A percentile compares a stretch with the other conserved stretches of the same genome.
phyloP scores from a whole-genome alignment of 164 flowering plant species.

The Kingdonia uniflora region DNA sequence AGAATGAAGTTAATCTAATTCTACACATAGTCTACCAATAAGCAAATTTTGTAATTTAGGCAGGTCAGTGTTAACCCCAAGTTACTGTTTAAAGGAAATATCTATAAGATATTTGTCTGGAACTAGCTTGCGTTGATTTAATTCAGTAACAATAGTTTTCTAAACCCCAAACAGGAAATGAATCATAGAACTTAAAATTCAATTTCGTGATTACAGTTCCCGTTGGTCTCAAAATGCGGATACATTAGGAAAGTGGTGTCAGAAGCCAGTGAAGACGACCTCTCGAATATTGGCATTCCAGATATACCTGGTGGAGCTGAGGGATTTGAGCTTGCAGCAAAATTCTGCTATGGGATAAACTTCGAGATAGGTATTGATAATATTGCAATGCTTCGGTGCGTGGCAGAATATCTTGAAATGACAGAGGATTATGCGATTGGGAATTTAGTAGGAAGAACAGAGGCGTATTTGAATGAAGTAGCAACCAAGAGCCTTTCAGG shows the following conservation, averaged over 20 bases:
- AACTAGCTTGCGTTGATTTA: too few relatives aligned
- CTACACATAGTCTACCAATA: too few relatives aligned
- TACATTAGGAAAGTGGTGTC: slow-evolving; percentile 65
- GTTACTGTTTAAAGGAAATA: too few relatives aligned
- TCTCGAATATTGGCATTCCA: slow-evolving; percentile 40
- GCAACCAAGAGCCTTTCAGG: slow-evolving; percentile 62
- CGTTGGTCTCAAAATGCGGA: slow-evolving; percentile 85
- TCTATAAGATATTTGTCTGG: too few relatives aligned
- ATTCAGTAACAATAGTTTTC: too few relatives aligned
- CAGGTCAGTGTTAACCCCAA: too few relatives aligned
- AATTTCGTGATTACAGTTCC: slow-evolving; percentile 74
- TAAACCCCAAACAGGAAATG: too few relatives aligned
- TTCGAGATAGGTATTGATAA: slow-evolving; percentile 76
- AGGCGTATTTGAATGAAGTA: slow-evolving; percentile 69
- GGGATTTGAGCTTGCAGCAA: slow-evolving; percentile 77
- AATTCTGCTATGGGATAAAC: slow-evolving; percentile 90
- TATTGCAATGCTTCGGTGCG: slow-evolving; percentile 74
- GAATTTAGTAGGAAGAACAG: slow-evolving; percentile 62
- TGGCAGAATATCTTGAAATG: slow-evolving; percentile 88
- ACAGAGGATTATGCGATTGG: slow-evolving; percentile 75
- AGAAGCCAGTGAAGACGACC: slow-evolving; percentile 50
- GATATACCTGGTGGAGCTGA: slow-evolving; percentile 83
- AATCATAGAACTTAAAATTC: too few relatives aligned
- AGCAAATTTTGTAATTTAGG: too few relatives aligned
- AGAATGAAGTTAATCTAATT: neutral